Conservation (phyloP, 306 rosid genomes). For the Senna tora region DNA sequence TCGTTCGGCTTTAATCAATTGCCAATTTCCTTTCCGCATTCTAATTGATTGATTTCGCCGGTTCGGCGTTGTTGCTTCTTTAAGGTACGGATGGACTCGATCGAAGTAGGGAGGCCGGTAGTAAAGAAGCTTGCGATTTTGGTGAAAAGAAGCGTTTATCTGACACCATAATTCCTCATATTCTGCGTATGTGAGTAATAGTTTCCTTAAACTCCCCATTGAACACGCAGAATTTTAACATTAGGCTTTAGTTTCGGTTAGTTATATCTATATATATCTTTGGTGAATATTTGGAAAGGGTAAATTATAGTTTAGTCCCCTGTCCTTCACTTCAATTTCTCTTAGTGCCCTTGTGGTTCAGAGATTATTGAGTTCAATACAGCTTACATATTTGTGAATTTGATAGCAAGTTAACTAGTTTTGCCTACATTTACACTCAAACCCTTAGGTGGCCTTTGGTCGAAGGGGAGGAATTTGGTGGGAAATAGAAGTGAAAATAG, state of each 20-base stretch:
- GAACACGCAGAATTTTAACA: background rate
- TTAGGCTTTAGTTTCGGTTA: background rate
- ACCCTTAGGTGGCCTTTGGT: no score
- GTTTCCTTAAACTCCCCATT: background rate
- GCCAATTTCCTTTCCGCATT: background rate
- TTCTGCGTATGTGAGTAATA: constrained; percentile 62
- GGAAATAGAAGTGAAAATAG: no score
- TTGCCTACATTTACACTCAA: no score
- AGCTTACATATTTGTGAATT: no score
- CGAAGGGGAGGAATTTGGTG: no score
- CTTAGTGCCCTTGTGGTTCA: no score
- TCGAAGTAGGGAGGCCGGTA: background rate
- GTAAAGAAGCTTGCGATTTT: constrained; percentile 39
- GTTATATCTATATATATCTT: background rate
- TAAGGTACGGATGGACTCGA: constrained; percentile 33
- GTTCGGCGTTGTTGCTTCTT: background rate
- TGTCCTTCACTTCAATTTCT: no score
- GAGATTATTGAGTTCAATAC: no score
- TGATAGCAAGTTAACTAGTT: no score
- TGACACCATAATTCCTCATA: constrained; percentile 64
- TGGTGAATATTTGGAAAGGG: background rate
- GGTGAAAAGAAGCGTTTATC: constrained; percentile 33
- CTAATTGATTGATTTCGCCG: background rate
- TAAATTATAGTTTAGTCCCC: no score
- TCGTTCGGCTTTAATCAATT: background rate